Base-by-base conservation (phyloP, 2,329 filamentous ascomycete species). In the Colletotrichum sp. region DNA sequence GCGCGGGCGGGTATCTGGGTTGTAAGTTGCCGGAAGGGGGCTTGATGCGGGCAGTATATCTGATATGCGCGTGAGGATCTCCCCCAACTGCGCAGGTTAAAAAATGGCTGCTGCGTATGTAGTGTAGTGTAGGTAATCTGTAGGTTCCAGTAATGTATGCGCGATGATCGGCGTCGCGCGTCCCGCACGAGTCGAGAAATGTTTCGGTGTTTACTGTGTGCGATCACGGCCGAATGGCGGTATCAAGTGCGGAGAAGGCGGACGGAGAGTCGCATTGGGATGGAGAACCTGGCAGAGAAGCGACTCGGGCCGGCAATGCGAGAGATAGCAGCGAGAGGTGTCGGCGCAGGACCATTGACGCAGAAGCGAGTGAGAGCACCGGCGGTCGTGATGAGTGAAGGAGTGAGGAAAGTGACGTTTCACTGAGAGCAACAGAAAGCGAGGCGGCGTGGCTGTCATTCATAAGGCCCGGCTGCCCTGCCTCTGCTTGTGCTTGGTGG, bases 81-180 rank as follows among this genome's bases (percentile, higher is more conserved):
- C 24, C 62, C 30, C 59, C 59, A 62, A 62, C 30, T 21, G 28
- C 30, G 28, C 55, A 9, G 28, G n/a, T 30, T 49, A n/a, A 49
- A 18, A 30, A 26, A 66, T 30, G 26, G 44, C 26, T 8, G 65
- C 65, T 49, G 66, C 15, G 44, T 52, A 52, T 52, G 44, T 52
- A 52, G 44, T 52, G 44, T 21, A 21, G 44, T 52, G 44, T 52
- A 52, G n/a, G n/a, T 21, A 52, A 52, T 21, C n/a, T 52, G n/a
- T 52, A 52, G 44, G 44, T 52, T 52, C 44, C 44, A 52, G 44
- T 21, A 52, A 8, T 52, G 44, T 49, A 12, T 64, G 26, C 39
- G 49, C 34, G 59, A 76, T 57, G 70, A 68, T 74, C 59, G 74
- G 65, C 71, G 65, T 73, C 63, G 70, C 64, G 70, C 44, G 63